phyloP scores from a whole-genome alignment of 78 protist genomes.

The Dictyostelium intermedium region DNA sequence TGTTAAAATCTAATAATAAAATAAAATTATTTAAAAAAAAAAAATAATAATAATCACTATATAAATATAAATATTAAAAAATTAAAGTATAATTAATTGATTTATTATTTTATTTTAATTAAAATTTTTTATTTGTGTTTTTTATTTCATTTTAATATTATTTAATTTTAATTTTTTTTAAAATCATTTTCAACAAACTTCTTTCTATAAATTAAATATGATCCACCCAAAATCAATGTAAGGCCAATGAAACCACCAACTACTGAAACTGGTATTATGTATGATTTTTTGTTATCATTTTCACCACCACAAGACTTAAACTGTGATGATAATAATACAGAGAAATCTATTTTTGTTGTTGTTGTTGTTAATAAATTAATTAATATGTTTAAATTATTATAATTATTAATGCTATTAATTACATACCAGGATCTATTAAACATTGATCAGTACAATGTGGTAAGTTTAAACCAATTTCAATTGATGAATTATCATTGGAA shows the following conservation, averaged over 20 bases:
- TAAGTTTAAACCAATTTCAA: conserved; percentile 12
- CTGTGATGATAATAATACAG: background rate
- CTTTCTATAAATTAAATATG: background rate
- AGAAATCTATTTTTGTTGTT: background rate
- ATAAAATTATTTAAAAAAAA: too few species aligned
- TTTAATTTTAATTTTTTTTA: background rate
- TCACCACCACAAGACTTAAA: background rate
- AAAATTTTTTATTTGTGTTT: too few species aligned
- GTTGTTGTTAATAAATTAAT: too few species aligned
- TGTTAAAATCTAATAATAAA: background rate
- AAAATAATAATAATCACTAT: background rate
- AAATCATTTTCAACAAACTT: background rate
- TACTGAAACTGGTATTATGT: background rate
- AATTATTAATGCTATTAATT: background rate
- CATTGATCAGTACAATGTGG: background rate
- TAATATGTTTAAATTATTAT: too few species aligned
- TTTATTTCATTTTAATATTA: background rate
- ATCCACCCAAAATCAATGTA: background rate
- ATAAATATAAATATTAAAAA: background rate
- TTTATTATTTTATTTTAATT: too few species aligned
- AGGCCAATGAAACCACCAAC: background rate
- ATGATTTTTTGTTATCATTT: background rate
- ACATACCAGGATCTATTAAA: conserved; percentile 18
- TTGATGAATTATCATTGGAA: background rate
- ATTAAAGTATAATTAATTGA: too few species aligned